Evolutionary conservation across 2,329 filamentous ascomycete genomes (phyloP), one percentile per base, ranked within the genome.

Genomic region (Alternaria viburni): DNA sequence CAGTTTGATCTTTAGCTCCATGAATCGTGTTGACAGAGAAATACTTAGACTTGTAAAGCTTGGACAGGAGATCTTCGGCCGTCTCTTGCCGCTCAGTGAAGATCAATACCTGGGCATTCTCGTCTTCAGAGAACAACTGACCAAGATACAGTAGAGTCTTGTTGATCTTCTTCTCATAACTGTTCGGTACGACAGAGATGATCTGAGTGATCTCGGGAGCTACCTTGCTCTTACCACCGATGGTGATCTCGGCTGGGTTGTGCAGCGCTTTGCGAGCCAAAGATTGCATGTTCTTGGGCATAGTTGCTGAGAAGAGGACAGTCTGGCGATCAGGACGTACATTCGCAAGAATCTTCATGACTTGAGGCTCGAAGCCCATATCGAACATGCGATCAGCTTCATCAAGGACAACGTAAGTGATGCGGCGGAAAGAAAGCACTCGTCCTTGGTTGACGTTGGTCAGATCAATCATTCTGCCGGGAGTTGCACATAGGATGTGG

Each of bases 331-430:
- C 92, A 1, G 96, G 94, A 51, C 96, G 90, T 78, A 97, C 91
- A 74, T 96, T 97, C 69, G 89, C 89, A 77, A 98, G 90, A 62
- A 99, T 96, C 80, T 97, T 97, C 89, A 96, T 96, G 57, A 99
- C 94, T 79, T 99, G 96, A 3, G 96, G 95, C 81, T 97, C 95
- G 76, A 99, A 99, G 13, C 96, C 96, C 96, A 99, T 98, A 79
- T 99, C 96, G 77, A 98, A 97, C 96, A 99, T 98, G 66, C 96
- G 91, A 81, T 99, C 96, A 51, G 96, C 96, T 82, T 99, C 96
- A 77, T 99, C 96, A 46, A 99, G 87, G 11, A 99, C 96, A 23
- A 97, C 89, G 78, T 98, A 99, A 0, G 93, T 96, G 12, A 97
- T 93, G 67, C 96, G 88, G 70, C 88, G 89, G 60, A 99, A 85